Conservation (phyloP, 1,284 basidiomycete species). For the Phellopilus nigrolimitatus region DNA sequence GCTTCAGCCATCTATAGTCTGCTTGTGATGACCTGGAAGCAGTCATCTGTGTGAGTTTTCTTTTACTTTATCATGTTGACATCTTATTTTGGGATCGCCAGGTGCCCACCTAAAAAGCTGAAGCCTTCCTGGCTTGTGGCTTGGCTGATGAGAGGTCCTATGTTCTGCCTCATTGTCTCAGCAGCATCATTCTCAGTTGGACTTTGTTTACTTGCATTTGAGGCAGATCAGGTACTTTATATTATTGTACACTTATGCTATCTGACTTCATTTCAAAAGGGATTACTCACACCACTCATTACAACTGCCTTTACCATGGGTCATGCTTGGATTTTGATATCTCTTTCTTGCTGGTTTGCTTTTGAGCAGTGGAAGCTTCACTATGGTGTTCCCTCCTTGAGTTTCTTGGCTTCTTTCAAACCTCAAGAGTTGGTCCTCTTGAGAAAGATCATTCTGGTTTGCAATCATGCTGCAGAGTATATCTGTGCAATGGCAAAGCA, state of each 20-base stretch:
- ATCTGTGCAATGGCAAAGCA: too few relatives aligned
- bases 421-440: too few relatives aligned
- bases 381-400: too few relatives aligned
- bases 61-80: conserved; percentile 1
- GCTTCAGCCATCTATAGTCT: conserved; percentile 13
- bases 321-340: neutral
- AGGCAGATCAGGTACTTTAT: too few relatives aligned
- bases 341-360: conserved; percentile 1
- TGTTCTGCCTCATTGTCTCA: too few relatives aligned
- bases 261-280: neutral
- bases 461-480: too few relatives aligned
- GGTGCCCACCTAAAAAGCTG: neutral
- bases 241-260: conserved; percentile 4
- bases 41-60: too few relatives aligned
- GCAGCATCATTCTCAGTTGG: too few relatives aligned
- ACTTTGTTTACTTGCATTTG: too few relatives aligned
- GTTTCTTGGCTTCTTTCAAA: too few relatives aligned
- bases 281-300: neutral
- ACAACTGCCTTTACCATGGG: neutral
- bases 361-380: conserved; percentile 5
- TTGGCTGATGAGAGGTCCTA: neutral
- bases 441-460: too few relatives aligned
- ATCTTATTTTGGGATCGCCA: neutral
- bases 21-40: conserved; percentile 12
- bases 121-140: neutral